These are phyloP conservation scores for Protomyces macrosporus DNA, from an alignment of 1,139 yeast species.

Conservation along the genomic window DNA sequence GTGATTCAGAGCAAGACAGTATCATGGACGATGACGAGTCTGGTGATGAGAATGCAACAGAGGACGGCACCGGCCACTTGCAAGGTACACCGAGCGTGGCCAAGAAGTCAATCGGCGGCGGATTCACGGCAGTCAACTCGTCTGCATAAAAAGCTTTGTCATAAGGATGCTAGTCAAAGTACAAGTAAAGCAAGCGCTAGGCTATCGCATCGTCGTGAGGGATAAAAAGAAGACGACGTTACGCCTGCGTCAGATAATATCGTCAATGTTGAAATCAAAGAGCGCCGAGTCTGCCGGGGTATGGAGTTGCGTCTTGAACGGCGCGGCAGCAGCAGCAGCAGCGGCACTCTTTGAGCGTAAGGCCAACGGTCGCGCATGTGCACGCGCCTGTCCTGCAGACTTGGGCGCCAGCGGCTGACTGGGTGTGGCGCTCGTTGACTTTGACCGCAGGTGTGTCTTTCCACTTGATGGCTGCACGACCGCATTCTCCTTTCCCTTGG, in stretches of 20 bases:
- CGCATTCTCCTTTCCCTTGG: not conserved
- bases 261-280: not conserved
- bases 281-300: not conserved
- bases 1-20: not conserved
- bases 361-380: not conserved
- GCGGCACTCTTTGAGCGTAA: not conserved
- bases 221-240: not conserved
- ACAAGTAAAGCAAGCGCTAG: not conserved
- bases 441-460: not conserved
- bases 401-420: not conserved
- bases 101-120: not conserved
- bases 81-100: not conserved
- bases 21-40: not conserved
- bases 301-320: not conserved
- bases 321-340: not conserved
- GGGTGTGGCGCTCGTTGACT: not conserved
- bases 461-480: not conserved
- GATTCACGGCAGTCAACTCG: slow-evolving; percentile 1
- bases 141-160: not conserved
- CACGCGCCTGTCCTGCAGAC: not conserved
- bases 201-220: too few relatives aligned
- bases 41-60: not conserved
- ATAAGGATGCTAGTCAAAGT: not conserved
- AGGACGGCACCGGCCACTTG: not conserved
- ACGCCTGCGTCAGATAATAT: not conserved